Base-by-base conservation (phyloP, 495 filamentous ascomycete genomes). In the Penicillium atrosanguineum region DNA sequence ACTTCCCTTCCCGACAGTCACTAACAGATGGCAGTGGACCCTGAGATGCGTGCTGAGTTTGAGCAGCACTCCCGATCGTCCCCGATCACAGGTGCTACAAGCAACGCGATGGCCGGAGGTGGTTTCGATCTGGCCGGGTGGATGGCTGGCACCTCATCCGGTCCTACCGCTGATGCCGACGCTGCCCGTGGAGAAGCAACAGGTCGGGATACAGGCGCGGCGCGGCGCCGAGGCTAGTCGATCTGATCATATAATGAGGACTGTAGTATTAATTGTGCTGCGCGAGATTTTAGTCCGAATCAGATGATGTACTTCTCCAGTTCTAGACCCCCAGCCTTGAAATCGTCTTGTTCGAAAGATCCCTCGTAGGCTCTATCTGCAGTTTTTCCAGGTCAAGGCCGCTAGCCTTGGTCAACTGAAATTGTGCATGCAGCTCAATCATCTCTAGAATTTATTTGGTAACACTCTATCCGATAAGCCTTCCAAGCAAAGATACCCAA, bases 21-120 rank as follows among this genome's bases (percentile, higher is more conserved):
- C 34, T 48, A 19, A 50, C 26, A 21, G 2, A n/a, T 38, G 12
- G 3, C 34, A 97, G 92, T 98, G 93, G 94, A 97, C 64, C 90
- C 90, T 16, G 94, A 98, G 70, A 88, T 89, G 75, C 83, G 84
- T 52, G 88, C 87, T 59, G 95, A 98, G 72, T 95, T 93, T 67
- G 90, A 96, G 65, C 87, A 91, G 65, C 85, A 90, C 51, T 90
- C 92, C 59, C 91, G 90, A 67, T 80, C 84, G 44, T 83, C 83
- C 55, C 81, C 86, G 6, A 75, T 92, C 56, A 77, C 78, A 12
- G 70, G 71, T 29, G 68, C 72, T 25, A 61, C 68, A 25, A 70
- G 72, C 50, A 71, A 54, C 56, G 70, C 71, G 29, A 66, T 70
- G 58, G 53, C 61, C 19, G 75, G 69, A 31, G 71, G 72, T 52